These are phyloP conservation scores for Aspergillus amoenus DNA, from an alignment of 2,329 filamentous ascomycete species.

Conservation along the genomic window DNA sequence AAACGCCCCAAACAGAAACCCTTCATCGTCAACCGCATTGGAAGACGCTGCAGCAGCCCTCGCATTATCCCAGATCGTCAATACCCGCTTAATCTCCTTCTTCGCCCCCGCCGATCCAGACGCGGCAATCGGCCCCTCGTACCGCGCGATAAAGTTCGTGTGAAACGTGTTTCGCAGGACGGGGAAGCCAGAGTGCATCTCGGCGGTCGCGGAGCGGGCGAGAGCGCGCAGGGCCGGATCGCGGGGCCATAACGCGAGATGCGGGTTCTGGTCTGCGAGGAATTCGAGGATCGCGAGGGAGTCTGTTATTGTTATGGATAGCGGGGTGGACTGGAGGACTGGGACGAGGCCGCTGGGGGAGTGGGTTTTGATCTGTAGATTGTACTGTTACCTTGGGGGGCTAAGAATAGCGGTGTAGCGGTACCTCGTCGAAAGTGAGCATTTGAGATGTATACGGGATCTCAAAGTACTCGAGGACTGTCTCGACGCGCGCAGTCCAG, in stretches of 20 bases:
- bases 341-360: not conserved
- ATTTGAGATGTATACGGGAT: conserved; percentile 27
- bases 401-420: not conserved
- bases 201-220: conserved; percentile 31
- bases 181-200: conserved; percentile 37
- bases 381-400: too few species aligned
- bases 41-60: too few species aligned
- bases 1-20: conserved; percentile 38
- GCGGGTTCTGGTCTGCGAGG: conserved; percentile 32
- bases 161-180: conserved; percentile 23
- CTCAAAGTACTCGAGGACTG: conserved; percentile 35
- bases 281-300: conserved; percentile 36
- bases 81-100: conserved; percentile 26
- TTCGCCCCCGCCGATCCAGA: conserved; percentile 18
- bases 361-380: not conserved
- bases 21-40: conserved; percentile 20
- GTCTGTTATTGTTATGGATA: conserved; percentile 10
- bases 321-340: not conserved
- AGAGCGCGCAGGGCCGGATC: conserved; percentile 33
- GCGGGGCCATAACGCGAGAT: conserved; percentile 30
- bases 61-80: conserved; percentile 27
- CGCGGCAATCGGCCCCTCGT: conserved; percentile 32
- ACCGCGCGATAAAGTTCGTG: conserved; percentile 32
- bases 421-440: not conserved
- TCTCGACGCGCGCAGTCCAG: conserved; percentile 35